These are phyloP conservation scores for Aurantiochytrium sp. DNA, from an alignment of 108 stramenopile species.

Conservation along the genomic window DNA sequence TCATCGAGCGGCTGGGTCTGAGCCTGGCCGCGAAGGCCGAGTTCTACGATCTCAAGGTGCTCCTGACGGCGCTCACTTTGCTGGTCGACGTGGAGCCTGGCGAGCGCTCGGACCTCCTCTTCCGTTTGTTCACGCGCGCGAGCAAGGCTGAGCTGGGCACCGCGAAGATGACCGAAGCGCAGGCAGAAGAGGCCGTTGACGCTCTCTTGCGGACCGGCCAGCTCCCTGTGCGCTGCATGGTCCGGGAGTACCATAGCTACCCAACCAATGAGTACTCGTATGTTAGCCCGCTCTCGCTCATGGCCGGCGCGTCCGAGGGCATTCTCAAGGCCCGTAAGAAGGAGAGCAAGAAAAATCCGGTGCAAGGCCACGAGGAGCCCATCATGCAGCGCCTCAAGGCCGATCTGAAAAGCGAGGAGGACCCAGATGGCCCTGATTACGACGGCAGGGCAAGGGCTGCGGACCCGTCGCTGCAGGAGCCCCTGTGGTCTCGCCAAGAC, in stretches of 20 bases:
- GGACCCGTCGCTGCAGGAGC: not conserved
- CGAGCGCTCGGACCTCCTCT: not conserved
- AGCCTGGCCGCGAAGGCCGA: not conserved
- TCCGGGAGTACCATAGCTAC: not conserved
- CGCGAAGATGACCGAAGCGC: not conserved
- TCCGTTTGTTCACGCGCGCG: not conserved
- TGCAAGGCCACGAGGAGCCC: not conserved
- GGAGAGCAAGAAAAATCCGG: not conserved
- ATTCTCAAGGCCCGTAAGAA: conserved; percentile 2
- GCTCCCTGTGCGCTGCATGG: conserved; percentile 2
- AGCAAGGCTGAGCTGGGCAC: not conserved
- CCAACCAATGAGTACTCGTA: not conserved
- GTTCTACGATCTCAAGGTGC: not conserved
- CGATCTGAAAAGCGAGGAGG: not conserved
- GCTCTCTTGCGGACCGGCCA: not conserved
- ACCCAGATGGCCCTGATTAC: not conserved
- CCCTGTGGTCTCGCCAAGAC: conserved; percentile 1
- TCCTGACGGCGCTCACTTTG: not conserved
- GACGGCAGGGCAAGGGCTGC: not conserved
- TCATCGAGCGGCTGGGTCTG: not conserved
- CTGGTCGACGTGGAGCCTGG: not conserved
- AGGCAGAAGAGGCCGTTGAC: not conserved
- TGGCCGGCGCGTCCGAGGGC: not conserved
- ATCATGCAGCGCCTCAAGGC: not conserved
- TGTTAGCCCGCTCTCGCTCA: not conserved